Percentiles rank a stretch among this genome's conserved stretches.
Evolutionary conservation across 371 early-diverging fungal species (phyloP).

Genomic region (Neoconidiobolus thromboides): DNA sequence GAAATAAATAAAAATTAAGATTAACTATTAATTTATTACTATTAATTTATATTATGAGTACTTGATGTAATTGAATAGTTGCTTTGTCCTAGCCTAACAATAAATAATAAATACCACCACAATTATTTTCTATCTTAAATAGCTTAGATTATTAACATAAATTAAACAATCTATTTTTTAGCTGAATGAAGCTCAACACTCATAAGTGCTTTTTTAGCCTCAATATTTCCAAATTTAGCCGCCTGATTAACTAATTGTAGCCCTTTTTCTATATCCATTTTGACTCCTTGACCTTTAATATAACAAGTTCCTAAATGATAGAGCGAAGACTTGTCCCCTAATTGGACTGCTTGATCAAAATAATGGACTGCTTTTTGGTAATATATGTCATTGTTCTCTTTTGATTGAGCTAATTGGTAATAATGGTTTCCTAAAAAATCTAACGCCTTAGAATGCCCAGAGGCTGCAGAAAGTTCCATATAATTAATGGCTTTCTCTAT

Average conservation of each 20-base stretch:
- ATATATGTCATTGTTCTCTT: not conserved
- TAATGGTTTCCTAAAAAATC: not conserved
- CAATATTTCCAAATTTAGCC: not conserved
- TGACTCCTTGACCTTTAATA: not conserved
- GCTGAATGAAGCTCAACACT: not conserved
- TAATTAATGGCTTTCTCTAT: not conserved
- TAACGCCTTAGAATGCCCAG: not conserved
- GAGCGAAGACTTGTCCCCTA: not conserved
- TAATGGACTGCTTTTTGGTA: not conserved
- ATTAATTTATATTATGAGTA: too few relatives aligned
- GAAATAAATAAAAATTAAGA: too few relatives aligned
- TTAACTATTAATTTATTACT: too few relatives aligned
- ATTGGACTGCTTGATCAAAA: not conserved
- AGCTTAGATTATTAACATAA: too few relatives aligned
- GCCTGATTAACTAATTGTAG: not conserved
- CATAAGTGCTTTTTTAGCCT: not conserved
- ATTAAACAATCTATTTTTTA: too few relatives aligned
- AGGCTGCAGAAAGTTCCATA: not conserved
- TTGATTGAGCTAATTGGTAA: not conserved
- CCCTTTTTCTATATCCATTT: not conserved
- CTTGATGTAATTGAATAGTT: too few relatives aligned
- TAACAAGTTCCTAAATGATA: conserved; percentile 1
- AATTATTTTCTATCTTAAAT: too few relatives aligned
- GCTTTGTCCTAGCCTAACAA: too few relatives aligned
- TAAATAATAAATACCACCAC: too few relatives aligned